These are phyloP conservation scores for Macrophomina pseudophaseolina DNA, from an alignment of 2,329 filamentous ascomycete genomes.

Conservation along the genomic window DNA sequence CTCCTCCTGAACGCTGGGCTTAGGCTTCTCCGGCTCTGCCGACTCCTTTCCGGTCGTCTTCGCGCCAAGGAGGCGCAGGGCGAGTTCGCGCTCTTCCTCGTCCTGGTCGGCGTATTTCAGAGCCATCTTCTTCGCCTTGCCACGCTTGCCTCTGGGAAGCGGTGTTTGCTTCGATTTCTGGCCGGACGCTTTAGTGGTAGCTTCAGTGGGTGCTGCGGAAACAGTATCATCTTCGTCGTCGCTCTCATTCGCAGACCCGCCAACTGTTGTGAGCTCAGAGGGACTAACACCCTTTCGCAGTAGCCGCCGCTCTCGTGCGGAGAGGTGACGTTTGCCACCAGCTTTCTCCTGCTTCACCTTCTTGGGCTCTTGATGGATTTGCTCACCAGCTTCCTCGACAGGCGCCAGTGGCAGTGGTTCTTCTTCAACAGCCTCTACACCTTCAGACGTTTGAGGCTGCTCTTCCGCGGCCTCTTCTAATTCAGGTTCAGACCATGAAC, in stretches of 20 bases:
- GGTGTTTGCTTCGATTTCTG: constrained; percentile 31
- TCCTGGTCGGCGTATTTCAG: constrained; percentile 93
- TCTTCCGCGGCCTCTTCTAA: constrained; percentile 12
- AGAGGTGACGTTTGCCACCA: constrained; percentile 41
- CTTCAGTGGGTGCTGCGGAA: constrained; percentile 36
- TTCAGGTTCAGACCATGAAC: constrained; percentile 15
- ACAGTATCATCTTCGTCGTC: constrained; percentile 37
- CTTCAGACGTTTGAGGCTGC: background rate
- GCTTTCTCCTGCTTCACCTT: constrained; percentile 31
- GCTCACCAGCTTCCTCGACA: constrained; percentile 24
- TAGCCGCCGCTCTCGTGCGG: constrained; percentile 45
- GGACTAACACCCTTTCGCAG: constrained; percentile 41
- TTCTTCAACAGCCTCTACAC: constrained; percentile 34
- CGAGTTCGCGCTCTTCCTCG: constrained; percentile 85
- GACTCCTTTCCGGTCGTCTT: constrained; percentile 68
- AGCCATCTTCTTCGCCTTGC: constrained; percentile 85
- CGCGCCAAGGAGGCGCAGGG: constrained; percentile 85
- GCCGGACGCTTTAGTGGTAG: constrained; percentile 25
- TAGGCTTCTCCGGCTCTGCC: constrained; percentile 66
- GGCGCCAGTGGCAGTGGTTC: constrained; percentile 23
- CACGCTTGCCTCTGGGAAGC: constrained; percentile 71
- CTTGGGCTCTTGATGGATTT: constrained; percentile 35
- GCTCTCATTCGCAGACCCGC: constrained; percentile 27
- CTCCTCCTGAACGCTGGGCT: constrained; percentile 73
- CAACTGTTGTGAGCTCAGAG: constrained; percentile 28